Evolutionary conservation across 2,329 filamentous ascomycete genomes (phyloP), one percentile per base, ranked within the genome.

Genomic region (Graphium sp.): DNA sequence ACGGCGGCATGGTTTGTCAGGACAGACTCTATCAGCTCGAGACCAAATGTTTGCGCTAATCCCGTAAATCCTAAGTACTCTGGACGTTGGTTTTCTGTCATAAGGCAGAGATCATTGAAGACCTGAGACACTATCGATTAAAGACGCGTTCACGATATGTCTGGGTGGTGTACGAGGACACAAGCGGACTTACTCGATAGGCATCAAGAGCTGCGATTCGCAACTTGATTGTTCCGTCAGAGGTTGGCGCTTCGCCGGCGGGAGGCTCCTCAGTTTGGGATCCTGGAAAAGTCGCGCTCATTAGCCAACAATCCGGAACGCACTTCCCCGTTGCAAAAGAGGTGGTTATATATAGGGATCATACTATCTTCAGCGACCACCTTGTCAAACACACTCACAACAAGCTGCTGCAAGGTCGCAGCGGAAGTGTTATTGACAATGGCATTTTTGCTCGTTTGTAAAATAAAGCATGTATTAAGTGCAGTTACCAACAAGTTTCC

Each of bases 351-450:
- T n/a, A n/a, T n/a, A n/a, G n/a, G n/a, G n/a, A n/a, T n/a, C 69
- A 48, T 52, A 77, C 74, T 74, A 47, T 94, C 84, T 56, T 94
- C 84, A 5, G 59, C 57, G 1, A 74, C 68, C 2, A 94, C 83
- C 48, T 91, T 89, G 47, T 95, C 89, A 50, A 94, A 95, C 0
- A 93, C 79, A 1, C 81, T 78, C 18, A 89, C 82, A 6, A 95
- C 75, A 10, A 98, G 66, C 49, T 95, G 89, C 51, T 94, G 87
- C 30, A 98, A 58, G 3, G 89, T 95, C n/a, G 89, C 89, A 16
- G 87, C 83, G 7, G 89, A 89, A 2, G 91, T 95, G 41, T 91
- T 91, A 46, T 87, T 91, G 40, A 98, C 84, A 29, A 92, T 84
- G 16, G 76, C 73, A 55, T 85, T 91, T 54, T 94, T 95, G 50